A percentile compares a stretch with the other conserved stretches of the same genome.
These are phyloP conservation scores for Zygoascus tannicola DNA, from an alignment of 805 yeast species.

Conservation along the genomic window DNA sequence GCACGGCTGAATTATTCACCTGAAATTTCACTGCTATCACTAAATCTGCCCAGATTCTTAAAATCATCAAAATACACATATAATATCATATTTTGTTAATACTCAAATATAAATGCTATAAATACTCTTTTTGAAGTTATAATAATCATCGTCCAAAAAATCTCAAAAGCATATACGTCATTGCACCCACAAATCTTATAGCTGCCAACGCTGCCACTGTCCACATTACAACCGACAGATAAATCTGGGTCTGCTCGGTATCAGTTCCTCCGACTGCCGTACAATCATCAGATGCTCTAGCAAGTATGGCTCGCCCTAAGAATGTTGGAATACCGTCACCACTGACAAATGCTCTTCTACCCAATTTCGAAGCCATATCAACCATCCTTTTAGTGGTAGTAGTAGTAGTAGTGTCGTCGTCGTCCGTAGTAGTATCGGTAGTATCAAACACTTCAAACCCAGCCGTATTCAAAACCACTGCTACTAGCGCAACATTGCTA, in stretches of 20 bases:
- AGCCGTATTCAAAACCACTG: constrained; percentile 76
- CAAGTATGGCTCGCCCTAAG: constrained; percentile 36
- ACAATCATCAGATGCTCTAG: constrained; percentile 9
- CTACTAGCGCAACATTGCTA: constrained; percentile 72
- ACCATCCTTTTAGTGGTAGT: constrained; percentile 16
- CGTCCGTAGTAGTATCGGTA: constrained; percentile 20
- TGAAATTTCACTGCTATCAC: no score
- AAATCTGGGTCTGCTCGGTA: constrained; percentile 32
- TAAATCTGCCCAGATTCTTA: no score
- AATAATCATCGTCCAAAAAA: constrained; percentile 22
- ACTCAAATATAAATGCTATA: no score
- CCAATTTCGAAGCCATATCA: constrained; percentile 3
- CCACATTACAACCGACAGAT: constrained; percentile 83
- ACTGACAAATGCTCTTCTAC: constrained; percentile 1
- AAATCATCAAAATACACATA: no score
- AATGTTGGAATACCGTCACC: background rate
- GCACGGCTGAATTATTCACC: no score
- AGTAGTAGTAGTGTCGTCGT: constrained; percentile 9
- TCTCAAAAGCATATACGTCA: constrained; percentile 41
- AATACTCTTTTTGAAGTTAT: no score
- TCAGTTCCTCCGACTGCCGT: constrained; percentile 13
- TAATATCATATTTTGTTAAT: no score
- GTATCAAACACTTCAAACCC: constrained; percentile 45
- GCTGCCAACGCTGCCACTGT: constrained; percentile 84
- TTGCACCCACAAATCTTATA: constrained; percentile 70